A percentile compares a stretch with the other conserved stretches of the same genome.
Evolutionary conservation across 2,329 filamentous ascomycete species (phyloP).

Genomic region (Stachybotrys elegans): DNA sequence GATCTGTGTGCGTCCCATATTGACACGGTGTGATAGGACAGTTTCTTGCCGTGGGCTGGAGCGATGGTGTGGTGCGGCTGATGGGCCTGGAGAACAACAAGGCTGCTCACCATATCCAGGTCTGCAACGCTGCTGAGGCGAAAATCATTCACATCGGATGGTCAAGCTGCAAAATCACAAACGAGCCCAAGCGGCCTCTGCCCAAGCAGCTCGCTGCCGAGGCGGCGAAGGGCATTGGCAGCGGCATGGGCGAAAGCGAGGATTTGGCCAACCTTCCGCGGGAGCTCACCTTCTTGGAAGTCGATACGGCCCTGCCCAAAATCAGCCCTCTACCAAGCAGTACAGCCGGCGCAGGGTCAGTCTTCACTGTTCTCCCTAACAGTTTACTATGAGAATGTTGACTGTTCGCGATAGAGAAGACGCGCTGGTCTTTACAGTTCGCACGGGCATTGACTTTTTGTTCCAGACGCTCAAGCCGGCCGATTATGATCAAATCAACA

Average conservation of each 20-base stretch:
- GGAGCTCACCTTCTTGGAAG: constrained; percentile 69
- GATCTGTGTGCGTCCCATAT: neutral
- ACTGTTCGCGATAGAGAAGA: constrained; percentile 35
- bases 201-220: constrained; percentile 10
- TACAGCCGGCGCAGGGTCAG: constrained; percentile 59
- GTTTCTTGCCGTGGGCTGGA: constrained; percentile 78
- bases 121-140: constrained; percentile 38
- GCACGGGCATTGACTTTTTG: constrained; percentile 63
- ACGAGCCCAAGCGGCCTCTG: constrained; percentile 16
- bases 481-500: constrained; percentile 70
- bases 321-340: constrained; percentile 62
- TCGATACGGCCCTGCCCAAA: constrained; percentile 71
- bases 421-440: constrained; percentile 62
- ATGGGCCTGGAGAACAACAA: constrained; percentile 79
- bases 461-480: constrained; percentile 59
- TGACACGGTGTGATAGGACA: constrained; percentile 59
- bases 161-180: constrained; percentile 39
- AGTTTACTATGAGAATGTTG: no score
- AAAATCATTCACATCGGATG: constrained; percentile 50
- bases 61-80: constrained; percentile 71
- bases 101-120: constrained; percentile 65
- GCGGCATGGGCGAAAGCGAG: constrained; percentile 7
- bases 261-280: constrained; percentile 55
- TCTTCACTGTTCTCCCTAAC: no score
- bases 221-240: constrained; percentile 10